These are phyloP conservation scores for Amylocystis lapponica DNA, from an alignment of 768 basidiomycete species.

Conservation along the genomic window DNA sequence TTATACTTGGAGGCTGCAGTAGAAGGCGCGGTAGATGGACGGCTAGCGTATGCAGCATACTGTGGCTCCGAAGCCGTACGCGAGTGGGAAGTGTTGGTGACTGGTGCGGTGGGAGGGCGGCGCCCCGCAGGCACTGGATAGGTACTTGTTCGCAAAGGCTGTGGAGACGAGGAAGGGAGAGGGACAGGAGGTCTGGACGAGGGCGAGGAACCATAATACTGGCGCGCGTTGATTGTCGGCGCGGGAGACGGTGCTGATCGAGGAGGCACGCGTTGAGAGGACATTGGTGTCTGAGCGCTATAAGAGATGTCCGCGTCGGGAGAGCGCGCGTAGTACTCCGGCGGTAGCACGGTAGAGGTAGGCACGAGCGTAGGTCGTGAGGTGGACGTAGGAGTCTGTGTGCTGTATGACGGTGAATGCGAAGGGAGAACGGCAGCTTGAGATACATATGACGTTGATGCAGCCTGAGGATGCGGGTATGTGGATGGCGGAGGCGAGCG, in stretches of 20 bases:
- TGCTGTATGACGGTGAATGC: conserved; percentile 9
- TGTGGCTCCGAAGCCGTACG: conserved; percentile 21
- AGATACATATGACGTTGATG: conserved; percentile 5
- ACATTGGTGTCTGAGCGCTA: conserved; percentile 1
- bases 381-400: conserved; percentile 3
- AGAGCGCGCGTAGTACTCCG: background rate
- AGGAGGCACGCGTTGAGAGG: conserved; percentile 15
- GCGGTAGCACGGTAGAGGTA: conserved; percentile 1
- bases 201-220: conserved; percentile 11
- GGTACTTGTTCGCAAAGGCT: conserved; percentile 16
- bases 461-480: conserved; percentile 9
- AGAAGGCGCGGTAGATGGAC: conserved; percentile 26
- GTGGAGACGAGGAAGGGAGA: conserved; percentile 8
- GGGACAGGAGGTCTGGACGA: conserved; percentile 7
- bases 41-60: conserved; percentile 23
- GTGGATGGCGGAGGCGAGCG: conserved; percentile 16
- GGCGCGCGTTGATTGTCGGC: conserved; percentile 11
- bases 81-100: conserved; percentile 8
- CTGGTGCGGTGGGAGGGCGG: background rate
- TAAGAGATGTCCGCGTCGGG: background rate
- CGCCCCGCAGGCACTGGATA: conserved; percentile 7
- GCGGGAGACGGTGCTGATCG: conserved; percentile 20
- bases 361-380: conserved; percentile 7
- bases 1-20: conserved; percentile 5
- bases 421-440: background rate